Conservation (phyloP, 495 filamentous ascomycete genomes). For the Lindgomyces ingoldianus region DNA sequence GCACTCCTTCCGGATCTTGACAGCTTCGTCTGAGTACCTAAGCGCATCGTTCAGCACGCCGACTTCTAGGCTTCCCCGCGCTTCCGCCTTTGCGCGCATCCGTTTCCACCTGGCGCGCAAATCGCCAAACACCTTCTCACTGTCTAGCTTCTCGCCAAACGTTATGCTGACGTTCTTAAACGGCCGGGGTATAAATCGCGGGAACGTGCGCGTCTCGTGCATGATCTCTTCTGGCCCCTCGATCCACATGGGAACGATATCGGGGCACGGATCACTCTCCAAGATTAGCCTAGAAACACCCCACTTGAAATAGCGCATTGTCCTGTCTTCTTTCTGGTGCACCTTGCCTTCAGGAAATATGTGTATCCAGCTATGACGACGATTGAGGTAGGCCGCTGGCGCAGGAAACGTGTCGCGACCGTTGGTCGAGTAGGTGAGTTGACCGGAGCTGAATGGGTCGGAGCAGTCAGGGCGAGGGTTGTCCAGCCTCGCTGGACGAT, state of each 20-base stretch:
- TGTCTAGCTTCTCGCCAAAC: slow-evolving; percentile 67
- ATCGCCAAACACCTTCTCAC: slow-evolving; percentile 65
- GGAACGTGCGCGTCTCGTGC: slow-evolving; percentile 74
- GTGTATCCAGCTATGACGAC: slow-evolving; percentile 78
- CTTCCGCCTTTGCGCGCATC: slow-evolving; percentile 52
- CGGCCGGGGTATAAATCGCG: slow-evolving; percentile 77
- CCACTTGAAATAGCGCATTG: slow-evolving; percentile 98
- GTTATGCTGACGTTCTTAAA: slow-evolving; percentile 71
- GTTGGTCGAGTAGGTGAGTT: slow-evolving; percentile 66
- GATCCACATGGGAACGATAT: slow-evolving; percentile 90
- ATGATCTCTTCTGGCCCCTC: slow-evolving; percentile 83
- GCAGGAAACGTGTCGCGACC: slow-evolving; percentile 58
- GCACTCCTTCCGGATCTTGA: slow-evolving; percentile 77
- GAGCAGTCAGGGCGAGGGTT: slow-evolving; percentile 56
- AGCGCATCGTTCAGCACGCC: slow-evolving; percentile 71
- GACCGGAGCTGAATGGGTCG: slow-evolving; percentile 61
- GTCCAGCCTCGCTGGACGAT: slow-evolving; percentile 40
- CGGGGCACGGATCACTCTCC: slow-evolving; percentile 77
- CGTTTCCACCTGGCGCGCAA: slow-evolving; percentile 67
- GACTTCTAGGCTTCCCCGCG: slow-evolving; percentile 45
- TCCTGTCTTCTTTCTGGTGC: slow-evolving; percentile 76
- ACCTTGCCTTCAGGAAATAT: slow-evolving; percentile 94
- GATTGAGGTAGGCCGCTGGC: slow-evolving; percentile 55
- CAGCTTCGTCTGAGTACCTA: slow-evolving; percentile 69
- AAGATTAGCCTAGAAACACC: slow-evolving; percentile 86